phyloP scores from a whole-genome alignment of 2,329 filamentous ascomycete genomes.

The Monilinia laxa region DNA sequence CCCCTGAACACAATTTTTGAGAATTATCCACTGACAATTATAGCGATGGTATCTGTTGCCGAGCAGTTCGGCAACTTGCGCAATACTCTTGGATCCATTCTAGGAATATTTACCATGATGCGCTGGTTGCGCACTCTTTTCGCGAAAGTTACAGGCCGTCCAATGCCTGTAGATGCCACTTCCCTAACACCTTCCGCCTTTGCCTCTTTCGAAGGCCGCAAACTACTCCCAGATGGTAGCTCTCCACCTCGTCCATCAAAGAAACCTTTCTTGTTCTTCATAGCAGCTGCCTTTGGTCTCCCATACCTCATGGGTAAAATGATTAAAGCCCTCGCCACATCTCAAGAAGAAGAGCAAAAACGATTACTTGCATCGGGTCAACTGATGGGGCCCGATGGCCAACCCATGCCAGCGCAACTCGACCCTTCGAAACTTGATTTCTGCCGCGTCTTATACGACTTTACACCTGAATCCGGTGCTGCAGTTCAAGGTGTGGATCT shows the following conservation, averaged over 20 bases:
- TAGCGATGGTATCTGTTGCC: slow-evolving; percentile 96
- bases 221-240: slow-evolving; percentile 62
- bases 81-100: slow-evolving; percentile 86
- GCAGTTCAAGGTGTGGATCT: slow-evolving; percentile 74
- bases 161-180: slow-evolving; percentile 81
- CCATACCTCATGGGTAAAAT: slow-evolving; percentile 97
- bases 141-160: slow-evolving; percentile 88
- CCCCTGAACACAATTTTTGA: background rate
- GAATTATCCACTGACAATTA: slow-evolving; percentile 29
- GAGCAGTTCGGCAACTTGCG: slow-evolving; percentile 94
- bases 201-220: slow-evolving; percentile 78
- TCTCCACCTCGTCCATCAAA: slow-evolving; percentile 70
- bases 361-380: slow-evolving; percentile 54
- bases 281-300: slow-evolving; percentile 89
- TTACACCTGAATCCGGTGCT: slow-evolving; percentile 72
- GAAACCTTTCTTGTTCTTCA: slow-evolving; percentile 95
- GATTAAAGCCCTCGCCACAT: slow-evolving; percentile 78
- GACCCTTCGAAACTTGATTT: slow-evolving; percentile 94
- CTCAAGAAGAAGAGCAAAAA: slow-evolving; percentile 79
- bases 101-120: slow-evolving; percentile 94
- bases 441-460: slow-evolving; percentile 92
- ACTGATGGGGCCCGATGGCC: slow-evolving; percentile 51
- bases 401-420: slow-evolving; percentile 52
- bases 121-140: slow-evolving; percentile 91
- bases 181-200: slow-evolving; percentile 89